Evolutionary conservation across 164 flowering plant genomes (phyloP), one percentile per base, ranked within the genome.

Genomic region (Annona squamosa): DNA sequence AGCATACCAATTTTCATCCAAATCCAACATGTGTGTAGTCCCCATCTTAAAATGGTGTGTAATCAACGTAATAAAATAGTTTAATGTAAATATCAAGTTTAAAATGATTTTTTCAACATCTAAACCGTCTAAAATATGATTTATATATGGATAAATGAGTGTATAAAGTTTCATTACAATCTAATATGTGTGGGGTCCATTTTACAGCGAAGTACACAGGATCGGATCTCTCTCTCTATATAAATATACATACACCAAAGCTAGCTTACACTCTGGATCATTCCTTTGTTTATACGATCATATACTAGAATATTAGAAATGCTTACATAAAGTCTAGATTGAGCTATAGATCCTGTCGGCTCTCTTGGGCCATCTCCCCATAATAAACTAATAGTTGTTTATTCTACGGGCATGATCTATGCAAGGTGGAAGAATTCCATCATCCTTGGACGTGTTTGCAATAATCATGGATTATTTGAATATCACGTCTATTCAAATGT

Each of bases 291-390:
- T 66, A 66, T 66, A 66, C 41, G 41, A 66, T 42, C 16, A 42
- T 37, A 43, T 12, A 66, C 66, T 13, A 66, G 43, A 66, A 41
- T 42, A 66, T 66, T 41, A 66, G 41, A 43, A 66, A 66, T 12
- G 68, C 16, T 66, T 41, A 66, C 46, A 66, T 41, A 43, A 43
- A 12, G 41, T 42, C 16, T 43, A 63, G 52, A 62, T 62, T 63
- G 19, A n/a, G 42, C 19, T 18, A 5, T 6, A 63, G 66, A 63
- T 72, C 74, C 42, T 63, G 74, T 72, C 74, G 74, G 59, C 59
- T 67, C 74, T 59, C 44, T 17, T 46, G 3, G 47, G 59, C 59
- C 63, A 47, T 9, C 57, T 19, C 2, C 56, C 47, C 47, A 63
- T 63, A 46, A 44, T 72, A 46, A 44, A 46, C 45, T 66, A 66